Evolutionary conservation across 1,284 basidiomycete genomes (phyloP).

Genomic region (Pyrrhoderma lamaoense): DNA sequence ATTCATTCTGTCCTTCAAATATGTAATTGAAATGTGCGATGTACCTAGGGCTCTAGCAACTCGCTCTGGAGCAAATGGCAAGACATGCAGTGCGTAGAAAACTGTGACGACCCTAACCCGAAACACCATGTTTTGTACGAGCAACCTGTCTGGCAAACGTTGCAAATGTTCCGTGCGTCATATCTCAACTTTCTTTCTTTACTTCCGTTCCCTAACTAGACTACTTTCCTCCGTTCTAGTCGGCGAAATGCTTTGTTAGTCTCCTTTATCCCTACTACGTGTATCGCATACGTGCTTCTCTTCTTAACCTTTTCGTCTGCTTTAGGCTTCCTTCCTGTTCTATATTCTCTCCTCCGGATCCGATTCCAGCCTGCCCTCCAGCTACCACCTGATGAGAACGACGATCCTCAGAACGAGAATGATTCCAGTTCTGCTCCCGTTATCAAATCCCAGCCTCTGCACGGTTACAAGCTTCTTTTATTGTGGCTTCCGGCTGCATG

Average conservation of each 20-base stretch:
- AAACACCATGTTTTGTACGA: conserved; percentile 67
- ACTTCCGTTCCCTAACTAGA: conserved; percentile 22
- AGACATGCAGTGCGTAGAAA: conserved; percentile 95
- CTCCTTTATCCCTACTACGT: conserved; percentile 20
- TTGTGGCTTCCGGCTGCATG: conserved; percentile 85
- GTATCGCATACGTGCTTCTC: conserved; percentile 20
- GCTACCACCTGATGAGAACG: conserved; percentile 45
- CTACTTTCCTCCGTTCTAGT: conserved; percentile 42
- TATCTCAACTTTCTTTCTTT: background rate
- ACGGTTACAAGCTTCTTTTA: conserved; percentile 65
- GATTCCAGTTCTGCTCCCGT: conserved; percentile 22
- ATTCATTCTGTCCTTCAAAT: background rate
- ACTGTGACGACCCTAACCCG: conserved; percentile 60
- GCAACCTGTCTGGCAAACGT: conserved; percentile 90
- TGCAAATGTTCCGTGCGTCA: conserved; percentile 83
- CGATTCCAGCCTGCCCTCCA: conserved; percentile 44
- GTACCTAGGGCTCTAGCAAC: conserved; percentile 65
- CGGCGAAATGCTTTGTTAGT: conserved; percentile 88
- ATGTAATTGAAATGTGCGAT: background rate
- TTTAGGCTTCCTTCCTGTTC: conserved; percentile 74
- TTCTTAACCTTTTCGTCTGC: conserved; percentile 11
- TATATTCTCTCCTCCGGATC: conserved; percentile 57
- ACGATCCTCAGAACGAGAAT: conserved; percentile 29
- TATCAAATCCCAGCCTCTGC: conserved; percentile 37
- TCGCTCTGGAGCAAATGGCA: conserved; percentile 79